These are phyloP conservation scores for Suzukiozyma palmioleophila DNA, from an alignment of 1,139 yeast genomes.

Conservation along the genomic window DNA sequence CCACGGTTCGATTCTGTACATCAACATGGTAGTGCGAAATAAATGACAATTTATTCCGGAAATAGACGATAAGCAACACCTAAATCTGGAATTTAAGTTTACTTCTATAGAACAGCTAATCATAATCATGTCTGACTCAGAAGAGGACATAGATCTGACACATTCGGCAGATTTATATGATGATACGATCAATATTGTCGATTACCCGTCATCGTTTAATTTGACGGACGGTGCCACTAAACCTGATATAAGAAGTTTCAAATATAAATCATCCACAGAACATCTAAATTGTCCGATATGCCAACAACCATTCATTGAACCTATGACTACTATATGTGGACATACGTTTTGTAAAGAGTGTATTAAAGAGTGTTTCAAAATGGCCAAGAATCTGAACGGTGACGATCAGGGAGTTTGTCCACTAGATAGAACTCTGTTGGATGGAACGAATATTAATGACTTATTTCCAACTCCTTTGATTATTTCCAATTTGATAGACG, in stretches of 20 bases:
- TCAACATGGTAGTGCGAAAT: too few species aligned
- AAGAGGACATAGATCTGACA: not conserved
- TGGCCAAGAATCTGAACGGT: conserved; percentile 15
- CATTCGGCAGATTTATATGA: conserved; percentile 8
- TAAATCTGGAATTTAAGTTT: not conserved
- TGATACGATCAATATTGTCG: conserved; percentile 6
- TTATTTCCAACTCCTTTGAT: conserved; percentile 60
- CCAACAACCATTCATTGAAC: conserved; percentile 51
- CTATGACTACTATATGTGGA: conserved; percentile 55
- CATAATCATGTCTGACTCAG: not conserved
- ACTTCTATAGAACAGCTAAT: not conserved
- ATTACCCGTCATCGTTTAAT: conserved; percentile 17
- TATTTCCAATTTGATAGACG: conserved; percentile 58
- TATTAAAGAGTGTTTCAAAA: conserved; percentile 43
- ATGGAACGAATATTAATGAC: conserved; percentile 34
- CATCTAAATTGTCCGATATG: conserved; percentile 58
- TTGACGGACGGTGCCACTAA: conserved; percentile 12
- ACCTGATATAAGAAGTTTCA: conserved; percentile 29
- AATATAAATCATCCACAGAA: conserved; percentile 40
- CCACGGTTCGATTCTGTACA: too few species aligned
- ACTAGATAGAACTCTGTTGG: conserved; percentile 53
- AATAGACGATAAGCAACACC: not conserved
- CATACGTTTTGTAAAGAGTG: conserved; percentile 57
- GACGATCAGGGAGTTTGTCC: conserved; percentile 47
- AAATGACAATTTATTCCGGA: too few species aligned